Base-by-base conservation (phyloP, 352 stramenopile species). In the Globisporangium mamillatum region DNA sequence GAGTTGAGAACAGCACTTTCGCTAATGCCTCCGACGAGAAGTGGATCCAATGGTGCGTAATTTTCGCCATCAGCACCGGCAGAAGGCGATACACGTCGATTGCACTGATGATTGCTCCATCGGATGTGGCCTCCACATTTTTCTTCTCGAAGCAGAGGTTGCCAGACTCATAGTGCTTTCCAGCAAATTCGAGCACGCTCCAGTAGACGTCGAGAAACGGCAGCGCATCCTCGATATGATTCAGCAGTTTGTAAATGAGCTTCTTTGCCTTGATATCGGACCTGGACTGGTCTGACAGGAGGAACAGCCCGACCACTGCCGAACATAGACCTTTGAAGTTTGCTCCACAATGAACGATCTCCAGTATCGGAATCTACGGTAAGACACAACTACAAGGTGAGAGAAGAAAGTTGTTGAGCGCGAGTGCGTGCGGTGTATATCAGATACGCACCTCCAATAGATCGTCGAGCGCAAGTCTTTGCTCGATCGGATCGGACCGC, bases 1-100 rank as follows among this genome's bases (percentile, higher is more conserved):
- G 75, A 2, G 82, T 88, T 24, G 75, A 71, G 18, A 75, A 67
- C 14, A 86, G 65, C 20, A 86, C 24, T 48, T 70, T 65, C 27
- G 79, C 79, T 4, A 92, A 64, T 46, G 34, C 61, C 44, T 91
- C 84, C 0, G 67, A 1, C 6, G 81, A 68, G 41, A 88, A 80
- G 65, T 92, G 80, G 22, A 88, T 76, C 84, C 84, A 92, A 59
- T 91, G 78, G 16, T 70, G 68, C 14, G 75, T 72, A 0, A 81
- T 38, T 32, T 64, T 71, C 25, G 25, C 63, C n/a, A 91, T 16
- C 24, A 89, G 18, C 2, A 77, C 22, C 14, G 76, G 64, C 4
- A 90, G 22, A 1, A 92, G 52, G 25, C 82, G 80, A 63, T 81
- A 80, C 10, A 75, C 75, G 50, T 91, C 75, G 38, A 83, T 46